phyloP scores from a whole-genome alignment of 768 basidiomycete genomes.

The Auriscalpium microsporum region DNA sequence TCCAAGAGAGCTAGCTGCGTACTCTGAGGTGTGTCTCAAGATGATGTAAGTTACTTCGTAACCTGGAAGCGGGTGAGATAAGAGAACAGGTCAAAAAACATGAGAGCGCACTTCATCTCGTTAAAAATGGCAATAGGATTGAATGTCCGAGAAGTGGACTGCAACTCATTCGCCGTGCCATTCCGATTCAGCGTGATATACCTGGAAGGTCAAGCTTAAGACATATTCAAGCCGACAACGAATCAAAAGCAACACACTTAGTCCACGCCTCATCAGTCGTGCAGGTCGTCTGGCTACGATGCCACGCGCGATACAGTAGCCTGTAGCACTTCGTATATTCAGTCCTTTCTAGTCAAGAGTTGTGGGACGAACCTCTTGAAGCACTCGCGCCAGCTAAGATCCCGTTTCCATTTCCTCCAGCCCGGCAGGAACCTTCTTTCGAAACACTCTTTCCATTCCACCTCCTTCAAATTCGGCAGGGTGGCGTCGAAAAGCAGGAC shows the following conservation, averaged over 20 bases:
- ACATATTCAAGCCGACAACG: neutral
- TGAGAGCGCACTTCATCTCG: constrained; percentile 56
- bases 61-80: constrained; percentile 27
- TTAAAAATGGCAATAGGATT: constrained; percentile 62
- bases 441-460: constrained; percentile 74
- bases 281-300: constrained; percentile 59
- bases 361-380: constrained; percentile 50
- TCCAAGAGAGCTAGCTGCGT: neutral
- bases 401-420: constrained; percentile 66
- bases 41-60: constrained; percentile 61
- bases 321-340: constrained; percentile 28
- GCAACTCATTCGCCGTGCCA: constrained; percentile 64
- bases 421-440: constrained; percentile 63
- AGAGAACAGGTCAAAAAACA: neutral
- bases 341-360: neutral
- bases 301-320: constrained; percentile 55
- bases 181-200: constrained; percentile 72
- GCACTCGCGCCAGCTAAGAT: constrained; percentile 51
- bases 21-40: constrained; percentile 62
- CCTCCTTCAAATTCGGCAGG: constrained; percentile 54
- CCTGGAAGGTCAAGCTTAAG: constrained; percentile 26
- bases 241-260: constrained; percentile 42
- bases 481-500: constrained; percentile 64
- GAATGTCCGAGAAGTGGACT: constrained; percentile 58
- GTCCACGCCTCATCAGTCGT: constrained; percentile 81